phyloP scores from a whole-genome alignment of 2,329 filamentous ascomycete species.

The Nothophaeocryptopus gaeumannii region DNA sequence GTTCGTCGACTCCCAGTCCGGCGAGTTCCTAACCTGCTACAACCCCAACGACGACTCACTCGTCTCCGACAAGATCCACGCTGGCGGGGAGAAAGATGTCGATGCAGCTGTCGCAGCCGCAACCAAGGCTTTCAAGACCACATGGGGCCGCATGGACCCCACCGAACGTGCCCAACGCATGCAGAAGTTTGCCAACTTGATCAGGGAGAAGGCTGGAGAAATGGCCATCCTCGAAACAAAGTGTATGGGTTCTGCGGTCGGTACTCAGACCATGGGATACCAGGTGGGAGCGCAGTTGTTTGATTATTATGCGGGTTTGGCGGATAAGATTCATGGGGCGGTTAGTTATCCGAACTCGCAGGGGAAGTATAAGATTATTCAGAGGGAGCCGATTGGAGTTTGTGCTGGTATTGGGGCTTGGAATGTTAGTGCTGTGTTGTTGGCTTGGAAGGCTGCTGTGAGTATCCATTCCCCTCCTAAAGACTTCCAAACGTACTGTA shows the following conservation, averaged over 20 bases:
- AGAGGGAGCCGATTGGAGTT: constrained; percentile 44
- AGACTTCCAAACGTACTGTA: not conserved
- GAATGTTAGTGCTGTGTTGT: constrained; percentile 1
- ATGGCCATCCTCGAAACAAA: constrained; percentile 57
- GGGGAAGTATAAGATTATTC: constrained; percentile 30
- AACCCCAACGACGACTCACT: constrained; percentile 41
- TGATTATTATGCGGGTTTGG: constrained; percentile 25
- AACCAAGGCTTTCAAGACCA: constrained; percentile 36
- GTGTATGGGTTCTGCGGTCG: constrained; percentile 47
- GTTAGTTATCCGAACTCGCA: too few relatives aligned
- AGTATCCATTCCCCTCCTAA: not conserved
- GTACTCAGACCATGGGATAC: constrained; percentile 14
- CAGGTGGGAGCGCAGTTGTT: too few relatives aligned
- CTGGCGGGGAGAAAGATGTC: constrained; percentile 54
- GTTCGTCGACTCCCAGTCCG: not conserved
- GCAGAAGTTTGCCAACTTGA: constrained; percentile 56
- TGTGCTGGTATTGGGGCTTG: constrained; percentile 43
- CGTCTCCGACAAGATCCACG: constrained; percentile 48
- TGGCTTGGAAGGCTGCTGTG: constrained; percentile 33
- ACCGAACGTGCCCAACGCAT: constrained; percentile 64
- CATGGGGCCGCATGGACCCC: constrained; percentile 5
- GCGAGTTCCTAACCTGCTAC: constrained; percentile 7
- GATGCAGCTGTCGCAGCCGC: constrained; percentile 60
- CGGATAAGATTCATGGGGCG: constrained; percentile 28
- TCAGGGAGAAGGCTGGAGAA: constrained; percentile 49